Conservation (phyloP, 306 rosid species). For the Rosa persica region DNA sequence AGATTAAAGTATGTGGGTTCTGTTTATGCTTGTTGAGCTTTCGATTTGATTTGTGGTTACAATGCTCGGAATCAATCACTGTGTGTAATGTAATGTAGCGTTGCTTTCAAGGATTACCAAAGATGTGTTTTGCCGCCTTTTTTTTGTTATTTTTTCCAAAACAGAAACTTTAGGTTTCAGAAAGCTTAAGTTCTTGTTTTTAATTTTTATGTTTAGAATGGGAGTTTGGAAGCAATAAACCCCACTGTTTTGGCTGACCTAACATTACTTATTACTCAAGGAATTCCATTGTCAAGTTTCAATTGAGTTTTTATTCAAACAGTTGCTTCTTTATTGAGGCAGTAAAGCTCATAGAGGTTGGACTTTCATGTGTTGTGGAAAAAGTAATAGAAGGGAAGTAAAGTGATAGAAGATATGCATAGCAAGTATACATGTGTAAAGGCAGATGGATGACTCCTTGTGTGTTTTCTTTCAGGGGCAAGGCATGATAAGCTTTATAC, state of each 20-base stretch:
- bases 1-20: constrained; percentile 65
- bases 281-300: neutral
- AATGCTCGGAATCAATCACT: neutral
- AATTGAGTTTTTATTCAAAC: neutral
- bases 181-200: neutral
- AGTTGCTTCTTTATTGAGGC: neutral
- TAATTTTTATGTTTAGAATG: neutral
- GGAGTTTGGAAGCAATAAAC: neutral
- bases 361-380: neutral
- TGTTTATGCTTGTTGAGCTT: neutral
- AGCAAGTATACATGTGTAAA: neutral
- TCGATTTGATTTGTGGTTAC: neutral
- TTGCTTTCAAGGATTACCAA: neutral
- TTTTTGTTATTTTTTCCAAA: neutral
- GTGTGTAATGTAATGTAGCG: constrained; percentile 4
- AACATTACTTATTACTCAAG: neutral
- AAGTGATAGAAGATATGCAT: neutral
- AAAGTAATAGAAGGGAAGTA: neutral
- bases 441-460: constrained; percentile 5
- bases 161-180: neutral
- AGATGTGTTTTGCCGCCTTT: neutral
- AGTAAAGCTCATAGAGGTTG: neutral
- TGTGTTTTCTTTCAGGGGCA: constrained; percentile 60
- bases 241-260: neutral
- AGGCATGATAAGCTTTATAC: constrained; percentile 68